Base-by-base conservation (phyloP, 2,329 filamentous ascomycete species). In the Lasiodiplodia theobromae region DNA sequence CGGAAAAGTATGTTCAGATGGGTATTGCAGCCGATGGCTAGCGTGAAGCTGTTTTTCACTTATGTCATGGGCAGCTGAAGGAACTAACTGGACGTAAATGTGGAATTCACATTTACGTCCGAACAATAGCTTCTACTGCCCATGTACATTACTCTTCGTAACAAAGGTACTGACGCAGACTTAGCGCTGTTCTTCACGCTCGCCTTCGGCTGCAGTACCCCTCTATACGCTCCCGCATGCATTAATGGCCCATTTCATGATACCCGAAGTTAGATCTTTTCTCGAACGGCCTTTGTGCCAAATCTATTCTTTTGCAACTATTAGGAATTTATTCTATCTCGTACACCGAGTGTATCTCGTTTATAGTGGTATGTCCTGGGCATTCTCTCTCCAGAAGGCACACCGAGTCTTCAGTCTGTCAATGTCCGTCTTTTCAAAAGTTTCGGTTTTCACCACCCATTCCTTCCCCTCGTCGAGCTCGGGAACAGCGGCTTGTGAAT, bases 371-470 rank as follows among this genome's bases (percentile, higher is more conserved):
- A 64, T 18, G 12, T 64, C 60, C 12, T 52, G 37, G 4, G 65
- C 65, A 40, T 67, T 67, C 21, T 49, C 40, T 21, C 37, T 78
- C 86, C 87, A 89, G 72, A 89, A 87, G 4, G 74, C 80, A 74
- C 88, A 89, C 68, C 86, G 78, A 68, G 76, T 72, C 71, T 80
- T 73, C 69, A 89, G 75, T 70, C 77, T 73, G 3, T 66, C 71
- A 2, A 85, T 74, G 23, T 71, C 69, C 2, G 80, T 77, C 52
- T 80, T 78, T 47, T 74, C 75, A 71, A 89, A 83, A 2, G 84
- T 85, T 21, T 74, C 74, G n/a, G 72, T 73, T 16, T 78, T 74
- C 44, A 89, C 79, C 3, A 88, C 81, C 73, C 86, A 89, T 74
- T 89, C 83, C 68, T 82, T 73, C 0, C 79, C 80, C 0, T 77